A percentile compares a stretch with the other conserved stretches of the same genome.
Evolutionary conservation across 768 basidiomycete genomes (phyloP).

Genomic region (Panaeolus papilionaceus): DNA sequence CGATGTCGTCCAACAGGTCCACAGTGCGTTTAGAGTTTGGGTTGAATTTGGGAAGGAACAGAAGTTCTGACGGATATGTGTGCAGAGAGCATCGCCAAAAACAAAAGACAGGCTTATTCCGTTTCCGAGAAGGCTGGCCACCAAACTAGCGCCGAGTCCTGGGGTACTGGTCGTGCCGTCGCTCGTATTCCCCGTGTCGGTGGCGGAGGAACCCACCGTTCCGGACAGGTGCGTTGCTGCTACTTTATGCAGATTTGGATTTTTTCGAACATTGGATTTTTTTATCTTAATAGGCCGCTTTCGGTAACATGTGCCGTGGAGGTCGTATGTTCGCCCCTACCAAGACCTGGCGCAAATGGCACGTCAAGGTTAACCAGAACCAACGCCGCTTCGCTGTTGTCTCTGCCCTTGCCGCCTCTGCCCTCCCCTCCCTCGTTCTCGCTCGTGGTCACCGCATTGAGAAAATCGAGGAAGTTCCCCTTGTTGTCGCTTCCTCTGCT

Average conservation of each 20-base stretch:
- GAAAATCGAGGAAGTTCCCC: conserved; percentile 94
- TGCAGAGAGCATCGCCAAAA: conserved; percentile 96
- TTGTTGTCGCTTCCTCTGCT: conserved; percentile 79
- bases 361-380: conserved; percentile 99
- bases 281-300: conserved; percentile 73
- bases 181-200: conserved; percentile 99
- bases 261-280: conserved; percentile 16
- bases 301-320: conserved; percentile 99
- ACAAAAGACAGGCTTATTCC: conserved; percentile 96
- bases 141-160: conserved; percentile 98
- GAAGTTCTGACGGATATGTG: conserved; percentile 22
- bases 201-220: conserved; percentile 97
- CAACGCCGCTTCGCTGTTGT: conserved; percentile 98
- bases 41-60: background rate
- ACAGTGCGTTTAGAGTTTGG: conserved; percentile 74
- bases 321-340: conserved; percentile 99
- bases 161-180: conserved; percentile 99
- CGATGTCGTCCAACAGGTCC: conserved; percentile 97
- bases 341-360: conserved; percentile 99
- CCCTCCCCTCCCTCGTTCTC: conserved; percentile 96
- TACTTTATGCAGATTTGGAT: background rate
- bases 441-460: conserved; percentile 99
- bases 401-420: conserved; percentile 97
- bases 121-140: conserved; percentile 98
- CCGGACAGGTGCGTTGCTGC: conserved; percentile 78